phyloP scores from a whole-genome alignment of 352 stramenopile species.

The Peronospora destructor region DNA sequence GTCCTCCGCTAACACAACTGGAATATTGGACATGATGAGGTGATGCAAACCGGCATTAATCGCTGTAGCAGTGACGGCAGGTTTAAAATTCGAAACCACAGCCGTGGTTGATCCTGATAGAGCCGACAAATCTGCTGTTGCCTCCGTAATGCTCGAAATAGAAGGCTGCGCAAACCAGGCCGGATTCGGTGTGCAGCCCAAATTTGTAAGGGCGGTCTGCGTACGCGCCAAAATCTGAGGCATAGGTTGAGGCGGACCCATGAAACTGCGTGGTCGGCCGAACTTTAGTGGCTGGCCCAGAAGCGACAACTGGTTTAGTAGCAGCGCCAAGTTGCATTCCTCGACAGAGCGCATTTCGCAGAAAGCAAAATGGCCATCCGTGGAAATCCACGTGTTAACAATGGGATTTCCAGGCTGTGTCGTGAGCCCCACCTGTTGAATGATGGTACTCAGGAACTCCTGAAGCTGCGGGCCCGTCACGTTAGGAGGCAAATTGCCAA shows the following conservation, averaged over 20 bases:
- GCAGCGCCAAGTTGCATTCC: constrained; percentile 78
- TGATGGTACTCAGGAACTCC: constrained; percentile 83
- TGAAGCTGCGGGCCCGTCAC: constrained; percentile 78
- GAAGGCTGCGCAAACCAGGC: constrained; percentile 57
- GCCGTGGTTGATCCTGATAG: constrained; percentile 10
- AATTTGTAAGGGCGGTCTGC: constrained; percentile 72
- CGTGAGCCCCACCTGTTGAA: constrained; percentile 77
- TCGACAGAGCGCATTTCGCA: constrained; percentile 84
- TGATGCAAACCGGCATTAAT: constrained; percentile 23
- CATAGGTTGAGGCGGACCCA: constrained; percentile 74
- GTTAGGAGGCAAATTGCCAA: constrained; percentile 80
- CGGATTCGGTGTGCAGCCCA: constrained; percentile 76
- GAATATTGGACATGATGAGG: constrained; percentile 81
- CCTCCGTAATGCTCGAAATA: constrained; percentile 12
- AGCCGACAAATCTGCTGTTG: constrained; percentile 5
- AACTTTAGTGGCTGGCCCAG: constrained; percentile 83
- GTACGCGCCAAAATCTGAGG: constrained; percentile 55
- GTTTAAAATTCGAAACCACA: constrained; percentile 6
- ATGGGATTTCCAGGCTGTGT: constrained; percentile 77
- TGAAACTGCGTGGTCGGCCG: constrained; percentile 74
- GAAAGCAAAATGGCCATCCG: constrained; percentile 81
- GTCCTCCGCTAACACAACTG: constrained; percentile 58
- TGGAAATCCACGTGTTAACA: constrained; percentile 81
- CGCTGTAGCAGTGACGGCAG: background rate
- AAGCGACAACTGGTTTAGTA: constrained; percentile 76